A percentile compares a stretch with the other conserved stretches of the same genome.
These are phyloP conservation scores for Trichodelitschia bisporula DNA, from an alignment of 495 filamentous ascomycete genomes.

Conservation along the genomic window DNA sequence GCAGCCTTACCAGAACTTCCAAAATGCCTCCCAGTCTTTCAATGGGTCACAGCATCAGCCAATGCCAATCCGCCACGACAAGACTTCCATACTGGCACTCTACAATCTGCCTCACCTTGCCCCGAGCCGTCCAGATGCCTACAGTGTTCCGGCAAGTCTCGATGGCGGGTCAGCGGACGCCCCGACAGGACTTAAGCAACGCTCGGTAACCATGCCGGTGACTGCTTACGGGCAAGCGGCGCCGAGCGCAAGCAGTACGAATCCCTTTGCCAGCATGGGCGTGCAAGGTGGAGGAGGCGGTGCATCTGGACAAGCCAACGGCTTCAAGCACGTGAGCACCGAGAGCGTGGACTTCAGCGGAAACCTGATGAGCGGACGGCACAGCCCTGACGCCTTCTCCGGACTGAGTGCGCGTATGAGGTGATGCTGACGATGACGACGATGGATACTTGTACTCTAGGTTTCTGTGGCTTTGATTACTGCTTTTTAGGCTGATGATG, in stretches of 20 bases:
- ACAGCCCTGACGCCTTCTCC: constrained; percentile 95
- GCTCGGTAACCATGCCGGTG: too few species aligned
- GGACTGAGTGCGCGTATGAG: constrained; percentile 73
- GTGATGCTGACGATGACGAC: too few species aligned
- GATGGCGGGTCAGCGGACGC: too few species aligned
- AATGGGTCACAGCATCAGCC: constrained; percentile 15
- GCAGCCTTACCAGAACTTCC: constrained; percentile 5
- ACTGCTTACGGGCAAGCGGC: too few species aligned
- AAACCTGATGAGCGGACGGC: constrained; percentile 49
- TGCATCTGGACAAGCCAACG: neutral
- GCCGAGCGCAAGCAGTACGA: too few species aligned
- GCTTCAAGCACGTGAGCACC: constrained; percentile 43
- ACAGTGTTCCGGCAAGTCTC: too few species aligned
- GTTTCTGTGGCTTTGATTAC: too few species aligned
- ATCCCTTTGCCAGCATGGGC: constrained; percentile 12
- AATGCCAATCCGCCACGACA: constrained; percentile 33
- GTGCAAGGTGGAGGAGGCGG: constrained; percentile 10
- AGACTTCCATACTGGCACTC: constrained; percentile 65
- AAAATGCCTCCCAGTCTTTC: constrained; percentile 3
- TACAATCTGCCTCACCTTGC: constrained; percentile 61
- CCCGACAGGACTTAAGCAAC: too few species aligned
- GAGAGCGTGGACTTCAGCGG: constrained; percentile 66
- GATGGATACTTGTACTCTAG: too few species aligned
- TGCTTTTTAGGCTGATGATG: too few species aligned
- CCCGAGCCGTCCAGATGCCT: constrained; percentile 17